phyloP scores from a whole-genome alignment of 352 stramenopile species.

The Phytophthora agathidicida region DNA sequence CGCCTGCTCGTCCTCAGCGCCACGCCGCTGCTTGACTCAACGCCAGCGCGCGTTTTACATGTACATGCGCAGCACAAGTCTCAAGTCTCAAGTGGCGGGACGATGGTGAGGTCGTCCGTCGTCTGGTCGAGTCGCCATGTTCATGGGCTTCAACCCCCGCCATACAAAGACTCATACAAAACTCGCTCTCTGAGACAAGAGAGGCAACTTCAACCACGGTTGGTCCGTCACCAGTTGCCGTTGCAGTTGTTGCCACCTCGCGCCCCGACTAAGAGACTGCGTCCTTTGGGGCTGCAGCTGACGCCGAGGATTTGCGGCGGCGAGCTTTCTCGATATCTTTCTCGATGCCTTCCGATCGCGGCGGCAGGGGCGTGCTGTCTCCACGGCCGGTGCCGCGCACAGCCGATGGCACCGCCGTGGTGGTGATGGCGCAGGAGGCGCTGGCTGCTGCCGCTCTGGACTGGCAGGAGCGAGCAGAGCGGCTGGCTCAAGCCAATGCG shows the following conservation, averaged over 20 bases:
- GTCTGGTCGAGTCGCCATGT: slow-evolving; percentile 19
- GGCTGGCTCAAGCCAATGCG: slow-evolving; percentile 37
- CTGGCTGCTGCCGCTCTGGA: slow-evolving; percentile 30
- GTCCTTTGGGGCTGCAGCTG: slow-evolving; percentile 14
- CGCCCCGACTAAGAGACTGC: slow-evolving; percentile 9
- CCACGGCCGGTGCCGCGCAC: slow-evolving; percentile 9
- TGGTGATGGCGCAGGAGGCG: slow-evolving; percentile 45
- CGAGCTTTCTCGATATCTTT: too few relatives aligned
- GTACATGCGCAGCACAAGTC: too few relatives aligned
- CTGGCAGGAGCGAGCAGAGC: slow-evolving; percentile 56
- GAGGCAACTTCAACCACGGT: slow-evolving; percentile 31
- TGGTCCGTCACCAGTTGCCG: neutral
- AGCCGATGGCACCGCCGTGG: slow-evolving; percentile 21
- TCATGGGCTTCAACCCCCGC: slow-evolving; percentile 10
- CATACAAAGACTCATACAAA: slow-evolving; percentile 27
- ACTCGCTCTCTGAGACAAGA: slow-evolving; percentile 34
- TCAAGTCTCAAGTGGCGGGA: too few relatives aligned
- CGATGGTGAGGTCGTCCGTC: slow-evolving; percentile 17
- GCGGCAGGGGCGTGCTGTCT: slow-evolving; percentile 11
- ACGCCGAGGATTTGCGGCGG: slow-evolving; percentile 22
- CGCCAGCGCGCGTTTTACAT: neutral
- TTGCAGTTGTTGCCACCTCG: slow-evolving; percentile 1
- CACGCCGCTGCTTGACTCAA: neutral
- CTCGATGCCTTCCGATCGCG: neutral
- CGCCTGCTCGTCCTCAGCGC: too few relatives aligned